phyloP scores from a whole-genome alignment of 768 basidiomycete genomes.

The Gymnopilus dilepis region DNA sequence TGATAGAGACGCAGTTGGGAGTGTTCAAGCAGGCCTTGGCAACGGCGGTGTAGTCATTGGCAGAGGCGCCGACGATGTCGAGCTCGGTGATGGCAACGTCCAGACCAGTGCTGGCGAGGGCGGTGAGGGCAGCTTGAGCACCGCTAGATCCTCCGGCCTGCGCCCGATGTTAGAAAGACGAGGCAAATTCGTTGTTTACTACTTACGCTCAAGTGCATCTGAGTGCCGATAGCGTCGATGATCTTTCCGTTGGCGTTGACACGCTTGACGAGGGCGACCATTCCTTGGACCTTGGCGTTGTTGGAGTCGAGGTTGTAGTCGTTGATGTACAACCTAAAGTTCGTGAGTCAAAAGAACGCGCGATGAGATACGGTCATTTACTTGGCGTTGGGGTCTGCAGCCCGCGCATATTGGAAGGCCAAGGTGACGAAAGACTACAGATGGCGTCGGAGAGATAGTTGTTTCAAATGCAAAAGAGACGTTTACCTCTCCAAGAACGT shows the following conservation, averaged over 20 bases:
- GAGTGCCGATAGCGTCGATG: slow-evolving; percentile 57
- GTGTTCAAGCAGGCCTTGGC: slow-evolving; percentile 50
- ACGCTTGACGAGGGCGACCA: slow-evolving; percentile 47
- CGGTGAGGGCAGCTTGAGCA: slow-evolving; percentile 47
- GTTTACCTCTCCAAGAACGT: slow-evolving; percentile 50
- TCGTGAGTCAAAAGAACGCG: background rate
- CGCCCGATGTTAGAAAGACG: background rate
- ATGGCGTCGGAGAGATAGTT: background rate
- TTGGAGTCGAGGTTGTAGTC: slow-evolving; percentile 55
- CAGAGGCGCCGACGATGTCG: slow-evolving; percentile 42
- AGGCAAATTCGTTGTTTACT: background rate
- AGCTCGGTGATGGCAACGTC: slow-evolving; percentile 56
- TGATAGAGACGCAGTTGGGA: slow-evolving; percentile 50
- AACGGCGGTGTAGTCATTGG: slow-evolving; percentile 51
- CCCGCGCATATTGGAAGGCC: slow-evolving; percentile 55
- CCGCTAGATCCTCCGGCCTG: slow-evolving; percentile 46
- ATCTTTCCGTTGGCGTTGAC: slow-evolving; percentile 43
- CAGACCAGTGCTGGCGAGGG: slow-evolving; percentile 45
- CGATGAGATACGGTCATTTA: slow-evolving; percentile 19
- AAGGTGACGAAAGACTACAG: slow-evolving; percentile 50
- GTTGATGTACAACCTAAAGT: slow-evolving; percentile 44
- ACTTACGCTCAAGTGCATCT: slow-evolving; percentile 45
- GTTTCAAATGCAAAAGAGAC: background rate
- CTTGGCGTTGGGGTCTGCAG: slow-evolving; percentile 55
- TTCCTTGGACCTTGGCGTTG: slow-evolving; percentile 48